phyloP scores from a whole-genome alignment of 495 filamentous ascomycete species.

The Hypoxylon fuscum region DNA sequence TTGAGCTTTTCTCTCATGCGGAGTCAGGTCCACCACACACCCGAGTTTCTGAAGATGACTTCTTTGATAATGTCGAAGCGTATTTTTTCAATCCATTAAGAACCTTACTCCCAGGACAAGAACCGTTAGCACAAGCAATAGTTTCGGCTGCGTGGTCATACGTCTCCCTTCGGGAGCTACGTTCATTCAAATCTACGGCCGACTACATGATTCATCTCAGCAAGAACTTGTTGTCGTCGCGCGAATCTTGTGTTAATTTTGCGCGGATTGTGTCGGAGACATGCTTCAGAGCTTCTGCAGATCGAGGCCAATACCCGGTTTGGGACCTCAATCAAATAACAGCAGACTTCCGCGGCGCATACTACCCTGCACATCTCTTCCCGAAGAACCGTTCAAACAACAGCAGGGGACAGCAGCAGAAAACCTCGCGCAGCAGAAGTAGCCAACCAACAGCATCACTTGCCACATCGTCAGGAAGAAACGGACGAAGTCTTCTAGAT shows the following conservation, averaged over 20 bases:
- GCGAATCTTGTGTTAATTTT: slow-evolving; percentile 4
- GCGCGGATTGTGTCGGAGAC: slow-evolving; percentile 8
- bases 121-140: slow-evolving; percentile 20
- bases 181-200: slow-evolving; percentile 2
- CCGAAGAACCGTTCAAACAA: slow-evolving; percentile 7
- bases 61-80: too few species aligned
- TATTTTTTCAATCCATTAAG: too few species aligned
- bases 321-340: not conserved
- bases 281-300: not conserved
- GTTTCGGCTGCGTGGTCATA: slow-evolving; percentile 20
- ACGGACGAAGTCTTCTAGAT: slow-evolving; percentile 1
- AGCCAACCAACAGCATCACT: slow-evolving; percentile 10
- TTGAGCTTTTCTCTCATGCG: slow-evolving; percentile 14
- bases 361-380: too few species aligned
- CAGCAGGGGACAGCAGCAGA: slow-evolving; percentile 6
- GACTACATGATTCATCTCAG: slow-evolving; percentile 22
- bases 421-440: slow-evolving; percentile 7
- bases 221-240: slow-evolving; percentile 16
- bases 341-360: too few species aligned
- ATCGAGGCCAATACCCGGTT: too few species aligned
- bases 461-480: slow-evolving; percentile 4
- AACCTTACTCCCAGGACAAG: not conserved
- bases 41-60: not conserved
- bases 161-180: slow-evolving; percentile 7
- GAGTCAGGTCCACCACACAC: not conserved